Percentiles rank a stretch among this genome's conserved stretches.
phyloP scores from a whole-genome alignment of 768 basidiomycete genomes.

The Solioccasus polychromus region DNA sequence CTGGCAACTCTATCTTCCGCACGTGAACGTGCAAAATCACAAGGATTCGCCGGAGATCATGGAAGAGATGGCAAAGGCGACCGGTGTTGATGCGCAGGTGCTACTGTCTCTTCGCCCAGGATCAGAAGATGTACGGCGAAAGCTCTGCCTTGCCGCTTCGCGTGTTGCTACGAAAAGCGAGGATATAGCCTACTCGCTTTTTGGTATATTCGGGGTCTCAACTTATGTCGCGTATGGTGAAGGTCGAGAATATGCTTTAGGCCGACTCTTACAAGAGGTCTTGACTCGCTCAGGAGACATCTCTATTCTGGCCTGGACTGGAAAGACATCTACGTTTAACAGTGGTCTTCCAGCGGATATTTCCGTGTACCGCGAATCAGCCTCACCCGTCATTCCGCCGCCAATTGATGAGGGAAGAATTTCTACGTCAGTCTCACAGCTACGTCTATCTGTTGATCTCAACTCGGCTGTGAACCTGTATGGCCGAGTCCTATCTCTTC shows the following conservation, averaged over 20 bases:
- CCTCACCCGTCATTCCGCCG: too few species aligned
- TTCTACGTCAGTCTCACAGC: too few species aligned
- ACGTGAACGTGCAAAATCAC: slow-evolving; percentile 1
- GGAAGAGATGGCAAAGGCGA: background rate
- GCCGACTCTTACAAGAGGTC: slow-evolving; percentile 4
- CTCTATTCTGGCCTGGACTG: too few species aligned
- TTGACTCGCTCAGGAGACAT: slow-evolving; percentile 1
- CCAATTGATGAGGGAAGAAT: too few species aligned
- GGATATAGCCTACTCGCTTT: slow-evolving; percentile 8
- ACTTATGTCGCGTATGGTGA: slow-evolving; percentile 3
- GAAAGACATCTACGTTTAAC: too few species aligned
- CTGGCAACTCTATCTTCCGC: slow-evolving; percentile 9
- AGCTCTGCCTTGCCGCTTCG: slow-evolving; percentile 9
- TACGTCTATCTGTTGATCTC: too few species aligned
- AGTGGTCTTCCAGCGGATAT: too few species aligned
- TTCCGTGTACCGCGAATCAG: too few species aligned
- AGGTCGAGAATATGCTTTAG: slow-evolving; percentile 1
- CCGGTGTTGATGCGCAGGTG: background rate
- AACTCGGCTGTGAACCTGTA: too few species aligned
- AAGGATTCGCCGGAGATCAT: slow-evolving; percentile 5
- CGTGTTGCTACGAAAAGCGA: background rate
- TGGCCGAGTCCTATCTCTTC: too few species aligned
- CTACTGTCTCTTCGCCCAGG: slow-evolving; percentile 4
- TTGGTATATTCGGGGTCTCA: slow-evolving; percentile 1
- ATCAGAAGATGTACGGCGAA: slow-evolving; percentile 1